Evolutionary conservation across 208 protist species (phyloP).

Genomic region (Phytomonas sp.): DNA sequence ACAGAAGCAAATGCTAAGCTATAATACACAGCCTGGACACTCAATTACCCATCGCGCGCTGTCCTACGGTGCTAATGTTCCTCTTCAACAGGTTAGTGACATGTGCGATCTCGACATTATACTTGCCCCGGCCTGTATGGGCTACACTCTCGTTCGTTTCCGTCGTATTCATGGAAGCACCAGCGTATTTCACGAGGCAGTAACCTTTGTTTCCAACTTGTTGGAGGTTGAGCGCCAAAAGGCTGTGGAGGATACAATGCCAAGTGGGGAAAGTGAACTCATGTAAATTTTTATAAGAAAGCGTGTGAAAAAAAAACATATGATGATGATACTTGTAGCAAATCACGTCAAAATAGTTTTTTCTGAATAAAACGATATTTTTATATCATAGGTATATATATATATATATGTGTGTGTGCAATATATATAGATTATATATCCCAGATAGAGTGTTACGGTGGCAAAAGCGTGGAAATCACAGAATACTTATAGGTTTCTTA

Average conservation of each 20-base stretch:
- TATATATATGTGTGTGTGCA: neutral
- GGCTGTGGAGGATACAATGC: slow-evolving; percentile 73
- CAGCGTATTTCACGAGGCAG: slow-evolving; percentile 78
- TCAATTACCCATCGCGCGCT: slow-evolving; percentile 31
- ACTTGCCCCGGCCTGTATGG: slow-evolving; percentile 53
- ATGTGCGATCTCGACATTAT: slow-evolving; percentile 79
- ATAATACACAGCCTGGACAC: neutral
- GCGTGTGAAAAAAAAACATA: slow-evolving; percentile 5
- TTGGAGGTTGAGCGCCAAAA: slow-evolving; percentile 70
- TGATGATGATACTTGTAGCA: neutral
- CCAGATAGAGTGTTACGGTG: too few species aligned
- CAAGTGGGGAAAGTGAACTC: slow-evolving; percentile 78
- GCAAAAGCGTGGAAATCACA: neutral
- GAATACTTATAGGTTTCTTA: neutral
- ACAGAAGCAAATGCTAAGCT: neutral
- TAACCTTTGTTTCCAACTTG: slow-evolving; percentile 67
- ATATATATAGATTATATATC: too few species aligned
- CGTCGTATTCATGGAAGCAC: slow-evolving; percentile 78
- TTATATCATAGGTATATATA: neutral
- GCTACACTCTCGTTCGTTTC: slow-evolving; percentile 75
- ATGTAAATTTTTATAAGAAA: slow-evolving; percentile 29
- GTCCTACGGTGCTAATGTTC: slow-evolving; percentile 36
- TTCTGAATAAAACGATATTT: slow-evolving; percentile 8
- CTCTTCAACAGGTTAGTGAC: slow-evolving; percentile 35
- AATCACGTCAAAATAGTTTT: slow-evolving; percentile 1